These are phyloP conservation scores for Mucor plumbeus DNA, from an alignment of 371 early-diverging fungal species.

Conservation along the genomic window DNA sequence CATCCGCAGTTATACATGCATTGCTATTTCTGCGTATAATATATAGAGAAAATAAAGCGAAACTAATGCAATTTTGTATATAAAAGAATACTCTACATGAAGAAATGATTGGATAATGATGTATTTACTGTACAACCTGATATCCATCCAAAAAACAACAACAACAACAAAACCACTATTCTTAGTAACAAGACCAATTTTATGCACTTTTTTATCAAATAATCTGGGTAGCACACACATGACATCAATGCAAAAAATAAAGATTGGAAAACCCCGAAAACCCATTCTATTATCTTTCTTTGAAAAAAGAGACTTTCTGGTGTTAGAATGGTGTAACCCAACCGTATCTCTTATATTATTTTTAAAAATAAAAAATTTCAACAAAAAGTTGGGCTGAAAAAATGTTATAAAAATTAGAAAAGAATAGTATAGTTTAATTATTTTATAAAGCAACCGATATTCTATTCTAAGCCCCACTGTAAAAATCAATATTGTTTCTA, in stretches of 20 bases:
- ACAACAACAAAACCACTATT: conserved; percentile 2
- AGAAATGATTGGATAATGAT: conserved; percentile 2
- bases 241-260: conserved; percentile 6
- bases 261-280: conserved; percentile 5
- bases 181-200: conserved; percentile 3
- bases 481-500: neutral
- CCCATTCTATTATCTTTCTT: neutral
- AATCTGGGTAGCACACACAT: neutral
- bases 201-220: neutral
- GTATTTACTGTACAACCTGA: neutral
- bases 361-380: neutral
- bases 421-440: neutral
- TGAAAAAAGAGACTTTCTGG: neutral
- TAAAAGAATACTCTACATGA: neutral
- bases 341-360: neutral
- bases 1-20: neutral
- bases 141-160: neutral
- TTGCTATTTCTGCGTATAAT: neutral
- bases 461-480: neutral
- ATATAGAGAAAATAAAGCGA: too few species aligned
- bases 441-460: neutral
- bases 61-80: too few species aligned
- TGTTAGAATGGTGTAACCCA: conserved; percentile 3
- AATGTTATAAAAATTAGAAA: neutral
- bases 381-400: neutral